Evolutionary conservation across 306 rosid genomes (phyloP).

Genomic region (Nissolia schottii): DNA sequence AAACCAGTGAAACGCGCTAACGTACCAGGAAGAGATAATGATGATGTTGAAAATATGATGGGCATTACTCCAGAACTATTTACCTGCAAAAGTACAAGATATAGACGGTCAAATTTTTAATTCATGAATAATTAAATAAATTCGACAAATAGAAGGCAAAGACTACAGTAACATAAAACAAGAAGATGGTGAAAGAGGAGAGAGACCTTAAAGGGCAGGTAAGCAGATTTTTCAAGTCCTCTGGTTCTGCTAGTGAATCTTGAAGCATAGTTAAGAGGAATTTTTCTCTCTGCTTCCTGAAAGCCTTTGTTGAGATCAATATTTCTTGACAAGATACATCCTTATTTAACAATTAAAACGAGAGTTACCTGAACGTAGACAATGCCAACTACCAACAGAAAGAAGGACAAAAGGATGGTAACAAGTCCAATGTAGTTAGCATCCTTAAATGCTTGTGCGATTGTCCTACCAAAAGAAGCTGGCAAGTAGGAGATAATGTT

Average conservation of each 20-base stretch:
- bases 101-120: slow-evolving; percentile 13
- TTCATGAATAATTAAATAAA: background rate
- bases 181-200: slow-evolving; percentile 13
- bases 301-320: slow-evolving; percentile 43
- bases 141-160: slow-evolving; percentile 3
- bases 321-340: slow-evolving; percentile 13
- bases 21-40: slow-evolving; percentile 95
- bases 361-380: slow-evolving; percentile 91
- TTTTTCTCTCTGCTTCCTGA: slow-evolving; percentile 99
- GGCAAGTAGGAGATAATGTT: slow-evolving; percentile 97
- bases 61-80: slow-evolving; percentile 99
- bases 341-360: slow-evolving; percentile 14
- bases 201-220: slow-evolving; percentile 86
- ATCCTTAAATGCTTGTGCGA: slow-evolving; percentile 70
- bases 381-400: slow-evolving; percentile 83
- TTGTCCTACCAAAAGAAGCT: slow-evolving; percentile 90
- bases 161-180: slow-evolving; percentile 12
- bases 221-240: slow-evolving; percentile 86
- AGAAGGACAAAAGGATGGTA: slow-evolving; percentile 63
- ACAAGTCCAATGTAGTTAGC: slow-evolving; percentile 83
- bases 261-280: slow-evolving; percentile 93
- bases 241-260: slow-evolving; percentile 70
- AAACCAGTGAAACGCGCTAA: slow-evolving; percentile 92
- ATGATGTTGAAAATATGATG: slow-evolving; percentile 89
- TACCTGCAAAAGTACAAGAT: slow-evolving; percentile 53